A percentile compares a stretch with the other conserved stretches of the same genome.
Conservation (phyloP, 2,329 filamentous ascomycete species). For the Tolypocladium cylindrosporum region DNA sequence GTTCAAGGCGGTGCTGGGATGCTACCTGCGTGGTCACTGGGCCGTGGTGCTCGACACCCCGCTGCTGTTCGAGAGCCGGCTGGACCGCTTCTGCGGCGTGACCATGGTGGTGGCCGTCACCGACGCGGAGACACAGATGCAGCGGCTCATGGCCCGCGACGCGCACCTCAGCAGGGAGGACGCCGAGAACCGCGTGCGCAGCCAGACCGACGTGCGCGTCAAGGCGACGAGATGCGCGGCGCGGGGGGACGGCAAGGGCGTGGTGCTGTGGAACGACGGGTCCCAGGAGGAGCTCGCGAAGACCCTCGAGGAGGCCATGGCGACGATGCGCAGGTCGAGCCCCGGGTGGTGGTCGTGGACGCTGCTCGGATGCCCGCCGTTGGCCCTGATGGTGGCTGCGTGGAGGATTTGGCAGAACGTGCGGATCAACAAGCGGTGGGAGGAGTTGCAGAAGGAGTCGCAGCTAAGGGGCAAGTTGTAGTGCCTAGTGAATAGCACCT, state of each 20-base stretch:
- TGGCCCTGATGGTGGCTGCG: slow-evolving; percentile 57
- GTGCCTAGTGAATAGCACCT: neutral
- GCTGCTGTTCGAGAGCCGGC: slow-evolving; percentile 77
- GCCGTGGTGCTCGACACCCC: slow-evolving; percentile 90
- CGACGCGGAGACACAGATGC: slow-evolving; percentile 75
- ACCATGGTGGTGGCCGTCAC: slow-evolving; percentile 80
- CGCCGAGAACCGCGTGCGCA: slow-evolving; percentile 74
- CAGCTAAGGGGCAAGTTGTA: slow-evolving; percentile 18
- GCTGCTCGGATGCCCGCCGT: slow-evolving; percentile 58
- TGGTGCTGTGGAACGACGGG: slow-evolving; percentile 88
- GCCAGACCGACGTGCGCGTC: slow-evolving; percentile 75
- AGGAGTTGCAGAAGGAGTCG: slow-evolving; percentile 35
- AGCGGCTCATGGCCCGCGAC: slow-evolving; percentile 65
- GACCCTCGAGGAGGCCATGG: slow-evolving; percentile 59
- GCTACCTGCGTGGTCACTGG: slow-evolving; percentile 70
- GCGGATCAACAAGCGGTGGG: slow-evolving; percentile 62
- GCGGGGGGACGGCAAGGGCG: slow-evolving; percentile 53
- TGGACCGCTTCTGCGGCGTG: slow-evolving; percentile 77
- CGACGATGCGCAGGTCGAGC: slow-evolving; percentile 49
- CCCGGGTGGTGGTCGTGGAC: slow-evolving; percentile 80
- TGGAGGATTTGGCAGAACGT: slow-evolving; percentile 68
- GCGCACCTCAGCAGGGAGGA: slow-evolving; percentile 72
- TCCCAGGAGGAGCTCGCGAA: slow-evolving; percentile 57
- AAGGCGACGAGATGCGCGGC: slow-evolving; percentile 70
- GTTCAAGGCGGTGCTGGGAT: slow-evolving; percentile 60